phyloP scores from a whole-genome alignment of 2,329 filamentous ascomycete species.

The Blastomyces gilchristii region DNA sequence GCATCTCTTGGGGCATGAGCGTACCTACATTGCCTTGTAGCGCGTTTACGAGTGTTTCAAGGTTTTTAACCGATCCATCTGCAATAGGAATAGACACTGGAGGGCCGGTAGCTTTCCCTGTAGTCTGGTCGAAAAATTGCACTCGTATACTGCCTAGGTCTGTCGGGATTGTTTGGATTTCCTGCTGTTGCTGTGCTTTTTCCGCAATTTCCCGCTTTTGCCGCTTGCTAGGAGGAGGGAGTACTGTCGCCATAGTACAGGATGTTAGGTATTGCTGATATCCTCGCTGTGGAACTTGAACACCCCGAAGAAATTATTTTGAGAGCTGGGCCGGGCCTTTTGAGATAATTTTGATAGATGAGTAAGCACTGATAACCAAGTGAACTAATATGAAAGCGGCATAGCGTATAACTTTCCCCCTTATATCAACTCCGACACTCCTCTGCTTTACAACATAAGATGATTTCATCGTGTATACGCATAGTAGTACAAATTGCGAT shows the following conservation, averaged over 20 bases:
- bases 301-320: not conserved
- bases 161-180: slow-evolving; percentile 56
- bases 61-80: slow-evolving; percentile 78
- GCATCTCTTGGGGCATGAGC: slow-evolving; percentile 9
- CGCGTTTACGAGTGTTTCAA: slow-evolving; percentile 78
- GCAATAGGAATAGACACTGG: slow-evolving; percentile 68
- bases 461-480: not conserved
- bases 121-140: slow-evolving; percentile 76
- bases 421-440: not conserved
- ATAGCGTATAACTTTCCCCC: not conserved
- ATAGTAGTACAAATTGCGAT: not conserved
- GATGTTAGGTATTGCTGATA: slow-evolving; percentile 1
- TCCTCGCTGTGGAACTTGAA: not conserved
- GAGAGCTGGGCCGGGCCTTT: not conserved
- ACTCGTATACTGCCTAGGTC: slow-evolving; percentile 69
- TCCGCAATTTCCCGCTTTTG: slow-evolving; percentile 68
- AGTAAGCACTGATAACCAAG: not conserved
- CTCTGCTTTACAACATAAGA: not conserved
- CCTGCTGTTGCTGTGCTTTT: slow-evolving; percentile 62
- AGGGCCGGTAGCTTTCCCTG: slow-evolving; percentile 56
- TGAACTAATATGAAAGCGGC: not conserved
- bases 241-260: slow-evolving; percentile 60
- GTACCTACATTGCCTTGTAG: slow-evolving; percentile 60
- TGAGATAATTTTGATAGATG: not conserved
- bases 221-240: slow-evolving; percentile 79